A percentile compares a stretch with the other conserved stretches of the same genome.
These are phyloP conservation scores for Geranium brycei DNA, from an alignment of 345 rosid genomes.

Conservation along the genomic window DNA sequence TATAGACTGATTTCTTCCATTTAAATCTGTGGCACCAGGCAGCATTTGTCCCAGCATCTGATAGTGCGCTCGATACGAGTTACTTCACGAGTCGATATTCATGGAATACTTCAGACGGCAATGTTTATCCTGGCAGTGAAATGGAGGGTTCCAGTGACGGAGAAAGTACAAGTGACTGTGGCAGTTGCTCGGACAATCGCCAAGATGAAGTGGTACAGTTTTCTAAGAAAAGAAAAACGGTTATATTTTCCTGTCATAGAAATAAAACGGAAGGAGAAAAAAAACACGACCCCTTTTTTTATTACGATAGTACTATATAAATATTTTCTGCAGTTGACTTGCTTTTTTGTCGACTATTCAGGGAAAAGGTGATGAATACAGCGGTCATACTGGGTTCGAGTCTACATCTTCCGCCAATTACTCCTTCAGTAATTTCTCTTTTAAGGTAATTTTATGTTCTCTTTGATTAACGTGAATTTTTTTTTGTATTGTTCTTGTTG, in stretches of 20 bases:
- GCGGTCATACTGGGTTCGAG: slow-evolving; percentile 62
- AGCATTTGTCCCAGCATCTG: slow-evolving; percentile 90
- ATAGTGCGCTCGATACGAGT: slow-evolving; percentile 91
- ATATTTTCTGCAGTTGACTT: no score
- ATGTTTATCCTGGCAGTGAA: slow-evolving; percentile 53
- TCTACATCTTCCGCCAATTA: slow-evolving; percentile 62
- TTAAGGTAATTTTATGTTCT: slow-evolving; percentile 44
- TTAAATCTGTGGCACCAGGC: slow-evolving; percentile 34
- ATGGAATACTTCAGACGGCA: slow-evolving; percentile 69
- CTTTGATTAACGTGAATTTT: no score
- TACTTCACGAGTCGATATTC: slow-evolving; percentile 95
- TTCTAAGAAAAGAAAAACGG: no score
- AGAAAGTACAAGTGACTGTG: slow-evolving; percentile 81
- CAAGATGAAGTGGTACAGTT: slow-evolving; percentile 76
- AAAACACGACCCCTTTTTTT: no score
- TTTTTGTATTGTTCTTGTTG: not conserved
- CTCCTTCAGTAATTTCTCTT: slow-evolving; percentile 96
- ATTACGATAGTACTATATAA: no score
- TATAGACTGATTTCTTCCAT: not conserved
- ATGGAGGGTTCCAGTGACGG: slow-evolving; percentile 78
- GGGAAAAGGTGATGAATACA: slow-evolving; percentile 65
- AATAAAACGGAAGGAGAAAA: no score
- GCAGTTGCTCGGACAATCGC: slow-evolving; percentile 68
- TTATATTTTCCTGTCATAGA: no score
- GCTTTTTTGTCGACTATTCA: no score